These are phyloP conservation scores for Saccharum hybrid DNA, from an alignment of 202 grass and related monocot species.

Conservation along the genomic window DNA sequence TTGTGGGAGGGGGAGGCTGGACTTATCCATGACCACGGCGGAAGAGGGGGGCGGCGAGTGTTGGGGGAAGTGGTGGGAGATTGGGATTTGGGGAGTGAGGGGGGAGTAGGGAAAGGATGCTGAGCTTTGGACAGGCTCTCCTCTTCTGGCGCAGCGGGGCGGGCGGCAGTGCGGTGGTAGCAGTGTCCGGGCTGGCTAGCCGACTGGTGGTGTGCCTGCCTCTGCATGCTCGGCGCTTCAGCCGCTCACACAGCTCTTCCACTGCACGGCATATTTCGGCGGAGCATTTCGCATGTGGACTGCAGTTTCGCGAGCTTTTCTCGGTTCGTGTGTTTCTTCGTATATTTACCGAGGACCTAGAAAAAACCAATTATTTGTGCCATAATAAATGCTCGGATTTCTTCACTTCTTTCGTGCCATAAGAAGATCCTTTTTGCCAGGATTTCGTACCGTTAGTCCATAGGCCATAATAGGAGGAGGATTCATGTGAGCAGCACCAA, in stretches of 20 bases:
- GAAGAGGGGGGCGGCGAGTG: neutral
- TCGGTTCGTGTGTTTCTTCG: too few species aligned
- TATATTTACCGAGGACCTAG: too few species aligned
- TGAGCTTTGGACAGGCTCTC: neutral
- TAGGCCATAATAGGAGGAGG: neutral
- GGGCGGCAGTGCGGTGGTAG: neutral
- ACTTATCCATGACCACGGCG: slow-evolving; percentile 49
- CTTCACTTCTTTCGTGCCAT: too few species aligned
- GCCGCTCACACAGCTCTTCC: neutral
- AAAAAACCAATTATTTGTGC: too few species aligned
- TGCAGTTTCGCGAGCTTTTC: neutral
- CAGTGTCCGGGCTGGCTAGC: too few species aligned
- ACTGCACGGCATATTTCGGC: neutral
- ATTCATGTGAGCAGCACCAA: neutral
- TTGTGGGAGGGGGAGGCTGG: slow-evolving; percentile 49
- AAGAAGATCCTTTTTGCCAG: too few species aligned
- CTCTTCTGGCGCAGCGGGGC: neutral
- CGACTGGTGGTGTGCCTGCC: neutral
- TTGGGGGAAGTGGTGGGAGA: neutral
- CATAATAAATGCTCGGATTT: too few species aligned
- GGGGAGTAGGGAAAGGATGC: neutral
- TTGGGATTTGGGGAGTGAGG: slow-evolving; percentile 49
- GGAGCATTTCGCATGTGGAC: neutral
- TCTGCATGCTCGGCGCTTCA: slow-evolving; percentile 5
- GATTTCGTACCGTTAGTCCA: too few species aligned